Evolutionary conservation across 352 stramenopile genomes (phyloP).

Genomic region (Globisporangium solare): DNA sequence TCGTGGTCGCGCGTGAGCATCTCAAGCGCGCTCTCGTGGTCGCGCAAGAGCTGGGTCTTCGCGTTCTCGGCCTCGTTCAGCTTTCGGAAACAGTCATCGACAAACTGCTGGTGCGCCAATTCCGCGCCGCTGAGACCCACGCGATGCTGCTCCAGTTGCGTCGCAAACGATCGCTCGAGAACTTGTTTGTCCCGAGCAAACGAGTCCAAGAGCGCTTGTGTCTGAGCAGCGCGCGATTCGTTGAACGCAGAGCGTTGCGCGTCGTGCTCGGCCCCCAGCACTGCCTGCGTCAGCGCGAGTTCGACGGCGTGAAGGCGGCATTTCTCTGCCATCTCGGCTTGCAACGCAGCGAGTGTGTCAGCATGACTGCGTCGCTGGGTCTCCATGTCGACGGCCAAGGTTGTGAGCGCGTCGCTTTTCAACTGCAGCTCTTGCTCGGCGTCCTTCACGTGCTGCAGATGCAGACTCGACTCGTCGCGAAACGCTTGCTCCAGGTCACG

Average conservation of each 20-base stretch:
- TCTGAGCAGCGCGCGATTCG: too few relatives aligned
- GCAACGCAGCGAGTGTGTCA: neutral
- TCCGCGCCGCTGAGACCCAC: neutral
- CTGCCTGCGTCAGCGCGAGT: neutral
- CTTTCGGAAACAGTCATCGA: neutral
- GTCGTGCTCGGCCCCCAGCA: neutral
- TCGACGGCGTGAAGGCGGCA: too few relatives aligned
- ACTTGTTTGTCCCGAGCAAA: neutral
- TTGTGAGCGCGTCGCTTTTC: conserved; percentile 1
- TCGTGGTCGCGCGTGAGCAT: too few relatives aligned
- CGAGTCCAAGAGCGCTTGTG: neutral
- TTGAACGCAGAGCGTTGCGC: too few relatives aligned
- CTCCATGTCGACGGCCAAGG: too few relatives aligned
- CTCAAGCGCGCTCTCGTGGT: too few relatives aligned
- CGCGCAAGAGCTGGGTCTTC: too few relatives aligned
- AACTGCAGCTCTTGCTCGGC: neutral
- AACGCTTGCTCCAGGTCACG: conserved; percentile 2
- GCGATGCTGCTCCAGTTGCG: conserved; percentile 1
- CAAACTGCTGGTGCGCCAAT: neutral
- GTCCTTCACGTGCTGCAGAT: neutral
- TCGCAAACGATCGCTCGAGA: too few relatives aligned
- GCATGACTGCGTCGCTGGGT: too few relatives aligned
- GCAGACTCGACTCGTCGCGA: neutral
- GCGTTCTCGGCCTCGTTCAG: conserved; percentile 3
- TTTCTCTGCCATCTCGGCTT: neutral